phyloP scores from a whole-genome alignment of 108 stramenopile genomes.

The Cylindrotheca closterium region DNA sequence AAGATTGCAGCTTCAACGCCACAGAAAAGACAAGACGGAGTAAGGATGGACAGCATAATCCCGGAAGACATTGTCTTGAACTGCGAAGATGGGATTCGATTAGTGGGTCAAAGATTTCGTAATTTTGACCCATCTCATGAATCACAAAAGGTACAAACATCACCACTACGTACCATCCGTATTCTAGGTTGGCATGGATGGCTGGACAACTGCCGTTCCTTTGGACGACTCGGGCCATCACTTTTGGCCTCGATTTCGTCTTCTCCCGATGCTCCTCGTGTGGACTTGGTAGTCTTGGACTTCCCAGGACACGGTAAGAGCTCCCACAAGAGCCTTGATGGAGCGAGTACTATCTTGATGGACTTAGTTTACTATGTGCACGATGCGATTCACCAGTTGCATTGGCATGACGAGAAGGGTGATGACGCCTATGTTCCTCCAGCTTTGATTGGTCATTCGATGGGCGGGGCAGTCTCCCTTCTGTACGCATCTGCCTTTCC shows the following conservation, averaged over 20 bases:
- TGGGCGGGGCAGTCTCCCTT: constrained; percentile 65
- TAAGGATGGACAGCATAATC: too few species aligned
- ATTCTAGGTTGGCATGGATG: constrained; percentile 78
- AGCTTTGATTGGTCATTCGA: constrained; percentile 73
- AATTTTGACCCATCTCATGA: not conserved
- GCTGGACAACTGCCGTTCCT: constrained; percentile 79
- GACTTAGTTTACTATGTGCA: constrained; percentile 65
- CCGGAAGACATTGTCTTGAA: constrained; percentile 1
- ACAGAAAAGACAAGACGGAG: too few species aligned
- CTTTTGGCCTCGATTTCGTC: constrained; percentile 34
- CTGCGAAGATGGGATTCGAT: constrained; percentile 18
- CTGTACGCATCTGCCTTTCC: constrained; percentile 73
- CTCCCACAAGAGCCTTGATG: constrained; percentile 45
- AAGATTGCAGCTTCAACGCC: too few species aligned
- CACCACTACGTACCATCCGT: too few species aligned
- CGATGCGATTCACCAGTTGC: constrained; percentile 41
- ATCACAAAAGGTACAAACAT: too few species aligned
- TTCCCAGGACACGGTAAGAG: constrained; percentile 50
- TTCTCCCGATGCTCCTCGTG: not conserved
- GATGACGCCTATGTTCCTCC: too few species aligned
- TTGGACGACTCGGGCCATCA: constrained; percentile 58
- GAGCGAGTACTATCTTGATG: constrained; percentile 51
- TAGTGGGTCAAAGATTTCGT: constrained; percentile 24
- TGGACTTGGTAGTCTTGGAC: constrained; percentile 51
- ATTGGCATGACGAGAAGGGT: constrained; percentile 41